Evolutionary conservation across 2,329 filamentous ascomycete species (phyloP).

Genomic region (Camptophora hylomeconis): DNA sequence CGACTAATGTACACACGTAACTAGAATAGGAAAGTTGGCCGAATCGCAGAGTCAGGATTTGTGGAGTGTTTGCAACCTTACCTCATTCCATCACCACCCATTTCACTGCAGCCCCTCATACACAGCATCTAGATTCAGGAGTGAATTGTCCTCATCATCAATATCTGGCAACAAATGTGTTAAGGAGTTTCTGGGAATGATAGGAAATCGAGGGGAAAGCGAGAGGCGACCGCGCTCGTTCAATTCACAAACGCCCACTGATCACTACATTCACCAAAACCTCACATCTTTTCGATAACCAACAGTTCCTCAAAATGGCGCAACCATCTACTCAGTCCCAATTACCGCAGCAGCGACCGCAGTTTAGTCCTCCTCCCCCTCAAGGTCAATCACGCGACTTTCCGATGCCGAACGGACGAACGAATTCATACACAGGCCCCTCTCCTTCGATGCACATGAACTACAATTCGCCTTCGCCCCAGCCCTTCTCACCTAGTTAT

Average conservation of each 20-base stretch:
- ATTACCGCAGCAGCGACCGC: conserved; percentile 11
- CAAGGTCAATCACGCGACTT: conserved; percentile 12
- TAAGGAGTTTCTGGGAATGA: too few species aligned
- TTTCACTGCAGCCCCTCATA: too few species aligned
- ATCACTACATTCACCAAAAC: background rate
- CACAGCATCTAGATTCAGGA: too few species aligned
- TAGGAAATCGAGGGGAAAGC: conserved; percentile 9
- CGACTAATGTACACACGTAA: too few species aligned
- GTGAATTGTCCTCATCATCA: too few species aligned
- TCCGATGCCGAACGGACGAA: conserved; percentile 9
- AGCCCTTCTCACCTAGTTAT: conserved; percentile 40
- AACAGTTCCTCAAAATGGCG: conserved; percentile 13
- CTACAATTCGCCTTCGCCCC: conserved; percentile 50
- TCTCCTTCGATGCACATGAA: conserved; percentile 11
- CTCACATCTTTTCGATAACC: too few species aligned
- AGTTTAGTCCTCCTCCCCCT: conserved; percentile 11
- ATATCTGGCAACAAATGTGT: too few species aligned
- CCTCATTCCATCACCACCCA: too few species aligned
- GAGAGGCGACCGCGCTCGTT: conserved; percentile 68
- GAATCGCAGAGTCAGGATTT: too few species aligned
- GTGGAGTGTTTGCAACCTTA: too few species aligned
- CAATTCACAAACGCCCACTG: conserved; percentile 42
- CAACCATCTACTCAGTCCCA: conserved; percentile 12
- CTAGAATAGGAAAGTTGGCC: too few species aligned
- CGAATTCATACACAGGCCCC: conserved; percentile 10